Base-by-base conservation (phyloP, 2,329 filamentous ascomycete genomes). In the Ophiobolus disseminans region DNA sequence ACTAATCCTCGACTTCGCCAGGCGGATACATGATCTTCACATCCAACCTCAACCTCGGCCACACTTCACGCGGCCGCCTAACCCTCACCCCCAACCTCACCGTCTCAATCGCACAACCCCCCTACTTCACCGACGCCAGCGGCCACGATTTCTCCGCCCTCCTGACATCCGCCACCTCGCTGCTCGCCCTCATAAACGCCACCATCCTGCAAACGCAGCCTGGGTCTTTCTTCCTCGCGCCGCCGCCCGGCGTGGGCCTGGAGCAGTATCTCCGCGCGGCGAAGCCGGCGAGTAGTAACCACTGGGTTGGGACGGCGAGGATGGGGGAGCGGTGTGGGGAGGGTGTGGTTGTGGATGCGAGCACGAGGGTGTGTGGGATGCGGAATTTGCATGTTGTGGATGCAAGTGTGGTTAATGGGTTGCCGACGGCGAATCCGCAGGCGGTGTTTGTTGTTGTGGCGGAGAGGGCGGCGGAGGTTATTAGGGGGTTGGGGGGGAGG, bases 1-100 rank as follows among this genome's bases (percentile, higher is more conserved):
- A n/a, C n/a, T n/a, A n/a, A n/a, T n/a, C n/a, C n/a, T n/a, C n/a
- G n/a, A n/a, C n/a, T n/a, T n/a, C n/a, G n/a, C n/a, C 14, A 43
- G 39, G 34, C 11, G 22, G 30, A 1, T 25, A 45, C 14, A 65
- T 74, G 41, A 58, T 58, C 31, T 67, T 74, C 50, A 63, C 62
- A 11, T 65, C 71, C 32, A 86, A 86, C 69, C 82, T 87, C 17
- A 82, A 82, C 25, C 80, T 82, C 41, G 84, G 85, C 22, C 75
- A 80, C 20, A 78, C 78, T 10, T 83, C 83, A n/a, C 75, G 82
- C 14, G 84, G 84, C 19, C 76, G 81, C 34, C 79, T 85, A 56
- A 82, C 80, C 11, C 84, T 87, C 54, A 80, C 76, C 17, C 30
- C 45, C 3, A 75, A 71, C 3, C 74, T 87, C 13, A 76, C 73